phyloP scores from a whole-genome alignment of 2,329 filamentous ascomycete genomes.

The Epichloe typhina region DNA sequence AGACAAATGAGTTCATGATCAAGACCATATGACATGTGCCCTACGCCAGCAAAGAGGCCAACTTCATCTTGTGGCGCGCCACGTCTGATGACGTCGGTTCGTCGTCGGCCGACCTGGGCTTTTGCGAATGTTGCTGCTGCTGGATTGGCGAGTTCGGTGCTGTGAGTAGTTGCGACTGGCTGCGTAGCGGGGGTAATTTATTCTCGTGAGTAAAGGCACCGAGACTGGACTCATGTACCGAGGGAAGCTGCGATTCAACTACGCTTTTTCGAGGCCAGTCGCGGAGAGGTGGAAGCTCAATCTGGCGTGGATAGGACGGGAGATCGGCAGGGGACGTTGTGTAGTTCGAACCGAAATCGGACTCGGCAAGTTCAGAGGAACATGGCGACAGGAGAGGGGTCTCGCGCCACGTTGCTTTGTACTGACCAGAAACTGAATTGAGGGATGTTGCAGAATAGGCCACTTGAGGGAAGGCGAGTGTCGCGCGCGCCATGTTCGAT shows the following conservation, averaged over 20 bases:
- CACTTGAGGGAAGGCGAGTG: background rate
- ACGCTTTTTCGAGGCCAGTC: slow-evolving; percentile 3
- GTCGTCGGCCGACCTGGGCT: background rate
- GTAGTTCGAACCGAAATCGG: slow-evolving; percentile 52
- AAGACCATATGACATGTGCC: background rate
- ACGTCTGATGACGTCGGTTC: background rate
- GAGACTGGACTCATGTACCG: background rate
- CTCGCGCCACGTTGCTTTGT: slow-evolving; percentile 13
- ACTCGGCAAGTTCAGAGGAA: slow-evolving; percentile 39
- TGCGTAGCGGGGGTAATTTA: background rate
- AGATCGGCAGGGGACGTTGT: slow-evolving; percentile 41
- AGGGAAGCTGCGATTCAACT: slow-evolving; percentile 16
- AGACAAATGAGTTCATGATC: no score
- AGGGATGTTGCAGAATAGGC: background rate
- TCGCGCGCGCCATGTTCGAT: background rate
- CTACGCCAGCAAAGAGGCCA: background rate
- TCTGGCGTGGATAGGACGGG: slow-evolving; percentile 24
- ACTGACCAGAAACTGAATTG: background rate
- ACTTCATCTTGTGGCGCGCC: background rate
- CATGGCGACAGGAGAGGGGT: slow-evolving; percentile 24
- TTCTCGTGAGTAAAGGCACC: background rate
- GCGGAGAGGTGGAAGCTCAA: slow-evolving; percentile 28
- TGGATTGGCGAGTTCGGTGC: background rate
- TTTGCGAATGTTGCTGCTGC: background rate
- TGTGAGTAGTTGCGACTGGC: background rate